Evolutionary conservation across 768 basidiomycete species (phyloP).

Genomic region (Cystofilobasidium ferigula): DNA sequence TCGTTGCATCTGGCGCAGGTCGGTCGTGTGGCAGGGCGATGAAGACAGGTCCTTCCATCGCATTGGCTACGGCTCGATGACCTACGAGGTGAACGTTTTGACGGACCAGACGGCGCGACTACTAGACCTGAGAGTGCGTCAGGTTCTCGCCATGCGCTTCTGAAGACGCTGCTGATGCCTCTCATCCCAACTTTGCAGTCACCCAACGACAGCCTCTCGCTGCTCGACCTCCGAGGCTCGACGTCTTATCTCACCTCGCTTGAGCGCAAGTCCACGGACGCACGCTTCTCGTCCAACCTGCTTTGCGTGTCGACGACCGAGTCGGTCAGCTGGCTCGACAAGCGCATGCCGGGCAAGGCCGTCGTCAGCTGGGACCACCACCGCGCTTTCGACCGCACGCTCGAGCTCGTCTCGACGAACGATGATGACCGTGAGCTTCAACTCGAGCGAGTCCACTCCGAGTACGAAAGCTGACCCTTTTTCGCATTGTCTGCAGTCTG

Average conservation of each 20-base stretch:
- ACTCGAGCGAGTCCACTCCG: no score
- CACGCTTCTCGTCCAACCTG: background rate
- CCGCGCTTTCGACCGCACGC: conserved; percentile 13
- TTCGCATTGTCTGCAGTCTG: background rate
- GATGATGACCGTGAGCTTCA: conserved; percentile 3
- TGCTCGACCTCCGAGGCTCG: conserved; percentile 11
- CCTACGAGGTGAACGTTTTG: background rate
- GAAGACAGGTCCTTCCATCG: conserved; percentile 8
- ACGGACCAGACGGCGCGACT: background rate
- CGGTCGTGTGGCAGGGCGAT: background rate
- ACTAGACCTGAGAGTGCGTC: conserved; percentile 14
- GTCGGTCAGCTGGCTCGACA: conserved; percentile 17
- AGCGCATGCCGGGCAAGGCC: conserved; percentile 16
- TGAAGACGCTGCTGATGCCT: background rate
- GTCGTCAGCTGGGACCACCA: conserved; percentile 20
- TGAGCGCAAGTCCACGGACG: conserved; percentile 11
- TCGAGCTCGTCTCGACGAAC: conserved; percentile 9
- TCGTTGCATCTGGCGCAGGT: background rate
- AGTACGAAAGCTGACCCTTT: no score
- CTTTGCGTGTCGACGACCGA: conserved; percentile 21
- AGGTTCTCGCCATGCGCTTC: background rate
- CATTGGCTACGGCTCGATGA: conserved; percentile 9
- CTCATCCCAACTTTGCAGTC: background rate
- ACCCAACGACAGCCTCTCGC: background rate
- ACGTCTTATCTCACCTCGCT: conserved; percentile 15